Base-by-base conservation (phyloP, 768 basidiomycete species). In the Boletus reticuloceps region DNA sequence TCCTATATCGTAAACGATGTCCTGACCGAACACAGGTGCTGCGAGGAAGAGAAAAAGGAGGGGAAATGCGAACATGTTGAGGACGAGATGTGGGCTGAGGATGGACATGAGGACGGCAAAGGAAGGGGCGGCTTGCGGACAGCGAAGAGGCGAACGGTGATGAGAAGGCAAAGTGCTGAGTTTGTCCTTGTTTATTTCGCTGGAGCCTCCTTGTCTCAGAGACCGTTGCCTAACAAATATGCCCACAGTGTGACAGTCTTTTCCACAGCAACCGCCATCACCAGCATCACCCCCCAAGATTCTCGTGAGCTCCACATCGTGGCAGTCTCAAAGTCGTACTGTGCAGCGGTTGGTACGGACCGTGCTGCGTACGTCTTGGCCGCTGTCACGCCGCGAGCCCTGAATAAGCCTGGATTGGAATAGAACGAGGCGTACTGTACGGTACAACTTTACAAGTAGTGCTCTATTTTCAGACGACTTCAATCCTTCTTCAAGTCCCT, bases 401-500 rank as follows among this genome's bases (percentile, higher is more conserved):
- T 29, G 27, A 29, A 29, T 29, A 29, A 29, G 27, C 27, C 27
- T 9, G 7, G 8, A 27, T 8, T 1, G 8, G 27, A 27, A 27
- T 27, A 8, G 27, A 20, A 20, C 20, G 20, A 20, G n/a, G n/a
- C n/a, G 5, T 8, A 27, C 9, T 9, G 27, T 29, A 29, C 27
- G 27, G 9, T 29, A 29, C 27, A 29, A 29, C 27, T 29, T 27
- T 8, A 27, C 27, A 27, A 29, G 27, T 2, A 2, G 20, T 1
- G 27, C 9, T 29, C 27, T 29, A 29, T 29, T 29, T 29, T 29
- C 27, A 9, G 27, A 37, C 36, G 16, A 37, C 36, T 52, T 66
- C 67, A 94, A 72, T 94, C 91, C 72, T 88, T 89, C 82, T 94
- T 94, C 70, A 94, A 72, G 39, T 91, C 88, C 69, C 86, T 77